These are phyloP conservation scores for Helotiales sp. DNA, from an alignment of 2,329 filamentous ascomycete species.

Conservation along the genomic window DNA sequence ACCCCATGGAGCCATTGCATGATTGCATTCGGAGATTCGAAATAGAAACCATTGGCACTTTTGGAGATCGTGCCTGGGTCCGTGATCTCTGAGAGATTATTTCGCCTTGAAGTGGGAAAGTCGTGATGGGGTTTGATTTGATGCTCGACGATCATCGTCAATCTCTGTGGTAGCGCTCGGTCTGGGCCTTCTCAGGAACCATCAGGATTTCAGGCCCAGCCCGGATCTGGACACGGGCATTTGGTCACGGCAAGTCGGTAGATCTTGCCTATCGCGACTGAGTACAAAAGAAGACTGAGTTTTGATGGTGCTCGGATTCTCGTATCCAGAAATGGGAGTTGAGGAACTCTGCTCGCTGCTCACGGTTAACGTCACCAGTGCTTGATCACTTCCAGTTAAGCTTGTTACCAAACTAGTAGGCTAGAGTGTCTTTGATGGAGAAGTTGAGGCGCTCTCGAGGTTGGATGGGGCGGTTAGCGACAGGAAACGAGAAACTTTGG, in stretches of 20 bases:
- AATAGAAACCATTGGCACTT: neutral
- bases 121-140: neutral
- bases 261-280: neutral
- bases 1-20: neutral
- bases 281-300: neutral
- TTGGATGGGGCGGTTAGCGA: neutral
- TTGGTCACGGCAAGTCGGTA: neutral
- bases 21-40: neutral
- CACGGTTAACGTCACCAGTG: neutral
- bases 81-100: neutral
- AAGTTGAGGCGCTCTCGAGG: neutral
- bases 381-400: neutral
- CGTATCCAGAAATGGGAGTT: neutral
- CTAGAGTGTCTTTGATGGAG: neutral
- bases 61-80: neutral
- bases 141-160: neutral
- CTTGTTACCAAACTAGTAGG: neutral
- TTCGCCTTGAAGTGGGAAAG: neutral
- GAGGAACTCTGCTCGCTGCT: neutral
- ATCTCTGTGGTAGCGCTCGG: neutral
- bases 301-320: neutral
- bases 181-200: constrained; percentile 1
- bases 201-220: neutral
- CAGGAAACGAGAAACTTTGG: too few species aligned
- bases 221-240: neutral